Evolutionary conservation across 192 early-diverging fungal genomes (phyloP).

Genomic region (Fimicolochytrium jonesii): DNA sequence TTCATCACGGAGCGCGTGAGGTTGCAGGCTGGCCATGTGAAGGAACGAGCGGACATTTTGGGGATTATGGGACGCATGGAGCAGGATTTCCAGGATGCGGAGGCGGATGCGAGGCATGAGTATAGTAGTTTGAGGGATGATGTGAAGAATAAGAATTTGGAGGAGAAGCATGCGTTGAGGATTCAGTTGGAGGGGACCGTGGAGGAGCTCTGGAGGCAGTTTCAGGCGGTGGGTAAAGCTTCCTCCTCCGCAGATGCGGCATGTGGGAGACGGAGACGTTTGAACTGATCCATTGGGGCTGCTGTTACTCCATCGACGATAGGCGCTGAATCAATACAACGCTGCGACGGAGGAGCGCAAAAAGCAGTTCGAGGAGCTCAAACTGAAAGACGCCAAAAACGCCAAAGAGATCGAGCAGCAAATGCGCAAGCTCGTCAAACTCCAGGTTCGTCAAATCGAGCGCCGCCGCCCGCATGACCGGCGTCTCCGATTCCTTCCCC

Average conservation of each 20-base stretch:
- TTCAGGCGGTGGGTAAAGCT: slow-evolving; percentile 37
- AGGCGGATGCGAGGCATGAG: slow-evolving; percentile 62
- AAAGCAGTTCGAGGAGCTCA: slow-evolving; percentile 59
- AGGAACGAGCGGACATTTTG: slow-evolving; percentile 49
- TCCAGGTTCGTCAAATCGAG: no score
- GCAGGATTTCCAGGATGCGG: slow-evolving; percentile 52
- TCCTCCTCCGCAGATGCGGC: not conserved
- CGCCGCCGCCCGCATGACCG: not conserved
- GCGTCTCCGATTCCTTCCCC: not conserved
- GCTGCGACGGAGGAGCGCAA: slow-evolving; percentile 53
- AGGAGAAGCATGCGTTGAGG: slow-evolving; percentile 59
- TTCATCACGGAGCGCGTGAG: slow-evolving; percentile 51
- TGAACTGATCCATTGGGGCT: no score
- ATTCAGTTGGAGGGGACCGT: slow-evolving; percentile 60
- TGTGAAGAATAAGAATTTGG: slow-evolving; percentile 62
- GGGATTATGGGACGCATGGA: slow-evolving; percentile 54
- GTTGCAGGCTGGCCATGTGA: slow-evolving; percentile 45
- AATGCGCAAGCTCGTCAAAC: slow-evolving; percentile 56
- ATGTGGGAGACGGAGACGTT: no score
- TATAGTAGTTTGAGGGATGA: slow-evolving; percentile 55
- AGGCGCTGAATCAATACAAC: slow-evolving; percentile 56
- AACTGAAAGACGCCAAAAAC: slow-evolving; percentile 55
- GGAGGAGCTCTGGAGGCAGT: slow-evolving; percentile 58
- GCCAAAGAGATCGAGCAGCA: slow-evolving; percentile 60
- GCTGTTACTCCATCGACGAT: not conserved